Evolutionary conservation across 768 basidiomycete genomes (phyloP).

Genomic region (Tulasnella sp.): DNA sequence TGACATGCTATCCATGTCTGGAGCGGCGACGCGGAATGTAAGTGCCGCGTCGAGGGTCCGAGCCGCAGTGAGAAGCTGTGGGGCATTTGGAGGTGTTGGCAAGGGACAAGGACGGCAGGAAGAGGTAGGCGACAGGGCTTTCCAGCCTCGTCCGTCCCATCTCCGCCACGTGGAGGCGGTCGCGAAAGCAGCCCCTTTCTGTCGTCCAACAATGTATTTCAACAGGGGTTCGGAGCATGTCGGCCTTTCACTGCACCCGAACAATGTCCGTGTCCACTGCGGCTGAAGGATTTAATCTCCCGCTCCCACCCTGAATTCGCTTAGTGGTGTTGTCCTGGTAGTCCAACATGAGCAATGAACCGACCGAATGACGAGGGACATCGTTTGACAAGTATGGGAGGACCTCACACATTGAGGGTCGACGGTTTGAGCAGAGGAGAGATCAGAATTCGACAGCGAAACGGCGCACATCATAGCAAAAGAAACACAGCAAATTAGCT

Average conservation of each 20-base stretch:
- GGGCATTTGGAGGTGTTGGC: no score
- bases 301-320: not conserved
- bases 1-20: slow-evolving; percentile 55
- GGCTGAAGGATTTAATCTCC: no score
- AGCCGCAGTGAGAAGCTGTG: slow-evolving; percentile 5
- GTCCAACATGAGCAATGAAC: not conserved
- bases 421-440: not conserved
- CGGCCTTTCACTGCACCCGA: no score
- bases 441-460: not conserved
- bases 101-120: not conserved
- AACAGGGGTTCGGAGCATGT: no score
- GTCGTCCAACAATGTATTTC: no score
- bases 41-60: slow-evolving; percentile 11
- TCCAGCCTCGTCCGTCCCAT: no score
- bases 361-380: not conserved
- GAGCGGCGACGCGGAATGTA: not conserved
- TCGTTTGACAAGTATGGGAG: not conserved
- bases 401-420: no score
- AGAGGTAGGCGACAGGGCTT: slow-evolving; percentile 27
- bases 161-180: no score
- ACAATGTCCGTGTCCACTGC: no score
- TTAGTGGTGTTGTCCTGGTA: not conserved
- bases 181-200: no score
- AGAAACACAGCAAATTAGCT: not conserved
- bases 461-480: not conserved